These are phyloP conservation scores for Voacanga thouarsii DNA, from an alignment of 257 asterid genomes.

Conservation along the genomic window DNA sequence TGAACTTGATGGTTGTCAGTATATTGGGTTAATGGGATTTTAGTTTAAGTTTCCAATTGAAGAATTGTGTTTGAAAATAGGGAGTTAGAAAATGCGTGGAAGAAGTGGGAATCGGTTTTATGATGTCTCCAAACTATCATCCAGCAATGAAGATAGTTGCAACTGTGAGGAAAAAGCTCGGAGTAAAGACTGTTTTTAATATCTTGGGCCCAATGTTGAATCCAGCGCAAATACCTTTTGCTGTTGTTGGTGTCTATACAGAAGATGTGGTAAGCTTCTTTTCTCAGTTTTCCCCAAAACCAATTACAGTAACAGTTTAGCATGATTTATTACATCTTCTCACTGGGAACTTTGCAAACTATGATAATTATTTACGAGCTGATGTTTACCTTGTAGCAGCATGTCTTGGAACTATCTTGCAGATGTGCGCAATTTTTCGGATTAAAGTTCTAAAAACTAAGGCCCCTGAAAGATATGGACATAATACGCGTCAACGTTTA, in stretches of 20 bases:
- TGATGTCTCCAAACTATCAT: conserved; percentile 85
- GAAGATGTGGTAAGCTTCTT: conserved; percentile 51
- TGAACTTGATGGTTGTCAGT: not conserved
- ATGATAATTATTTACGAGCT: too few species aligned
- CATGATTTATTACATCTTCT: not conserved
- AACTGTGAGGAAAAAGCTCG: conserved; percentile 76
- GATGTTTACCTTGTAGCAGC: too few species aligned
- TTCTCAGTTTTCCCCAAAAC: not conserved
- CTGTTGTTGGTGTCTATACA: conserved; percentile 74
- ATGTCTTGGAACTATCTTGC: too few species aligned
- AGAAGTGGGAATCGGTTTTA: conserved; percentile 82
- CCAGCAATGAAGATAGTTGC: conserved; percentile 78
- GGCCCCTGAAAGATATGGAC: too few species aligned
- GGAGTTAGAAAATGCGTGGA: conserved; percentile 59
- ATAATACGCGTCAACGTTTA: too few species aligned
- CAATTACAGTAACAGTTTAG: not conserved
- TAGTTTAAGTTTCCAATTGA: not conserved
- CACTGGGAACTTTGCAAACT: not conserved
- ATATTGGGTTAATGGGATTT: not conserved
- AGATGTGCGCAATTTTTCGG: too few species aligned
- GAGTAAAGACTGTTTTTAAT: conserved; percentile 71
- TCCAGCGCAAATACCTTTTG: conserved; percentile 66
- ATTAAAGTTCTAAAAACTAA: too few species aligned
- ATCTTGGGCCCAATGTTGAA: conserved; percentile 76
- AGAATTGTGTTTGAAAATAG: conserved; percentile 29